These are phyloP conservation scores for Boletus reticulatus DNA, from an alignment of 768 basidiomycete genomes.

Conservation along the genomic window DNA sequence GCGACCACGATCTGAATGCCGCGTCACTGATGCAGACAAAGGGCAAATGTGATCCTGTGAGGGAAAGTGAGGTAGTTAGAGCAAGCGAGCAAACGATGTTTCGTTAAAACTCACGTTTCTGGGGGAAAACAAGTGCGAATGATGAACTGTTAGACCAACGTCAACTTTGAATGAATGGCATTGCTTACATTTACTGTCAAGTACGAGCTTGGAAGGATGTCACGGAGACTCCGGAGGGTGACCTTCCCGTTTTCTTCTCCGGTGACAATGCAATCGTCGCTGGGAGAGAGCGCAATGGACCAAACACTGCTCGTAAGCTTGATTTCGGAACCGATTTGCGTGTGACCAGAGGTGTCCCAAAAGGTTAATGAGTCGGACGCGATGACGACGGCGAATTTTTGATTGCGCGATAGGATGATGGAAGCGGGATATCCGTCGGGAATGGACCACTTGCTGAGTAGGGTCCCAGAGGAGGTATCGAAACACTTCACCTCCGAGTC, in stretches of 20 bases:
- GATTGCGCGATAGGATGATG: neutral
- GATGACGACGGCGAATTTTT: neutral
- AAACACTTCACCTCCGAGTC: neutral
- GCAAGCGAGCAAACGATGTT: no score
- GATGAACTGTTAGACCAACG: no score
- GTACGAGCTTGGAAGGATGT: constrained; percentile 1
- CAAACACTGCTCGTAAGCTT: neutral
- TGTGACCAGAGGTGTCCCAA: neutral
- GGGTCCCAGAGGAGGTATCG: neutral
- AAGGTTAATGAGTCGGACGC: neutral
- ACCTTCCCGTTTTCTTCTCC: constrained; percentile 2
- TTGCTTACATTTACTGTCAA: neutral
- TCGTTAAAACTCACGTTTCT: neutral
- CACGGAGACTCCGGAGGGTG: neutral
- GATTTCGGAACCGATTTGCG: neutral
- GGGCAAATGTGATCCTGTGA: neutral
- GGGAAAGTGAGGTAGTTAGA: no score
- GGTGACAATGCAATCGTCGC: neutral
- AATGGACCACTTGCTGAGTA: neutral
- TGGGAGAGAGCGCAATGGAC: neutral
- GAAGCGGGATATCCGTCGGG: neutral
- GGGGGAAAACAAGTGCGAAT: no score
- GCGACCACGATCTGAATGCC: neutral
- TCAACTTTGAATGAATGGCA: neutral
- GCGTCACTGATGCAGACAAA: neutral